phyloP scores from a whole-genome alignment of 345 rosid species.

The Brassica carinata region DNA sequence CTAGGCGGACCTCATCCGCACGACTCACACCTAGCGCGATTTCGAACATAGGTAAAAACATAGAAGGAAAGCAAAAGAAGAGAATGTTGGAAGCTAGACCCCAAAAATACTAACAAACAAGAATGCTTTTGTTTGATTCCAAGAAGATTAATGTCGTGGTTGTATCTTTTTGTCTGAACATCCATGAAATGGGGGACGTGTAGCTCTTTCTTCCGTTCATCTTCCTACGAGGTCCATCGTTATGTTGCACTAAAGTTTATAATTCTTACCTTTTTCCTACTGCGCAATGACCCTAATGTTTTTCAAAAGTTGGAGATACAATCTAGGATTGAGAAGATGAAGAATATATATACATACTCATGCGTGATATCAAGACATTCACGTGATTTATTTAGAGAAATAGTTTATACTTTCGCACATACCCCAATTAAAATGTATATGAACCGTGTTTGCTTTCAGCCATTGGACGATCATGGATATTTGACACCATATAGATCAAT shows the following conservation, averaged over 20 bases:
- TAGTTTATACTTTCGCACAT: not conserved
- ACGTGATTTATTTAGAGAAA: not conserved
- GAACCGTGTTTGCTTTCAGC: not conserved
- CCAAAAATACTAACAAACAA: not conserved
- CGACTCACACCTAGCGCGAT: too few species aligned
- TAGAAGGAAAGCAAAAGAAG: slow-evolving; percentile 17
- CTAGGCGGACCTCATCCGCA: too few species aligned
- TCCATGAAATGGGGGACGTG: not conserved
- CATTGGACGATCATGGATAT: not conserved
- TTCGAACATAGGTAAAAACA: not conserved
- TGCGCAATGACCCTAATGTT: not conserved
- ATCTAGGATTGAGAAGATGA: not conserved
- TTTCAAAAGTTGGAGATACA: not conserved
- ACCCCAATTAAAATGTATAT: not conserved
- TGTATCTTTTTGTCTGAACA: slow-evolving; percentile 22
- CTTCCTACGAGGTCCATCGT: not conserved
- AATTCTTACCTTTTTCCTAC: not conserved
- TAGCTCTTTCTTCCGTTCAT: not conserved
- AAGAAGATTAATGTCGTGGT: slow-evolving; percentile 8
- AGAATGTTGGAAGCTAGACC: slow-evolving; percentile 29
- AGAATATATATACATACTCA: not conserved
- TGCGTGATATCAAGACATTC: not conserved
- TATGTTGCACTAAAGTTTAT: not conserved
- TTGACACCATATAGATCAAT: too few species aligned
- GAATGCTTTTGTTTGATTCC: slow-evolving; percentile 29